Evolutionary conservation across 140 eudicot species (phyloP).

Genomic region (Erigeron philadelphicus): DNA sequence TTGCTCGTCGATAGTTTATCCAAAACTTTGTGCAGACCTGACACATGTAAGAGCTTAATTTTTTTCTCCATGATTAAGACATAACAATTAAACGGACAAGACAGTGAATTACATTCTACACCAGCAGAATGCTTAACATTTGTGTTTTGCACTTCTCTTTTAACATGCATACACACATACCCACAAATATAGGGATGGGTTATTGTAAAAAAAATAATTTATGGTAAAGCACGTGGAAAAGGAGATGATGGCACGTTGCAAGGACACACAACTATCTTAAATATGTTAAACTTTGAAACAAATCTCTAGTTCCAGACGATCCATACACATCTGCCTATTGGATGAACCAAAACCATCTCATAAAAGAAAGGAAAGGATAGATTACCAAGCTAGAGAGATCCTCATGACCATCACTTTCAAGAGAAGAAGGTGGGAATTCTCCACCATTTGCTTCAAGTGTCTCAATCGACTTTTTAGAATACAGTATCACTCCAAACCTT

Average conservation of each 20-base stretch:
- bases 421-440: slow-evolving; percentile 38
- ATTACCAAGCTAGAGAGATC: slow-evolving; percentile 87
- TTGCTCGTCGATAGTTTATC: no score
- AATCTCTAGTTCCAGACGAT: neutral
- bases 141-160: neutral
- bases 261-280: no score
- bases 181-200: neutral
- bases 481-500: slow-evolving; percentile 81
- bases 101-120: no score
- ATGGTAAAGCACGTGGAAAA: no score
- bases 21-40: no score
- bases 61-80: no score
- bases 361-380: slow-evolving; percentile 14
- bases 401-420: slow-evolving; percentile 45
- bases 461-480: slow-evolving; percentile 59
- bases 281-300: neutral
- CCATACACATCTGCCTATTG: neutral
- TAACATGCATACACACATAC: neutral
- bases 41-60: no score
- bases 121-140: neutral
- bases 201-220: no score
- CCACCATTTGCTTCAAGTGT: slow-evolving; percentile 60
- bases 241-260: no score
- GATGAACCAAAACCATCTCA: neutral
- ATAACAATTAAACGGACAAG: no score